These are phyloP conservation scores for Candida insectalens DNA, from an alignment of 805 yeast genomes.

Conservation along the genomic window DNA sequence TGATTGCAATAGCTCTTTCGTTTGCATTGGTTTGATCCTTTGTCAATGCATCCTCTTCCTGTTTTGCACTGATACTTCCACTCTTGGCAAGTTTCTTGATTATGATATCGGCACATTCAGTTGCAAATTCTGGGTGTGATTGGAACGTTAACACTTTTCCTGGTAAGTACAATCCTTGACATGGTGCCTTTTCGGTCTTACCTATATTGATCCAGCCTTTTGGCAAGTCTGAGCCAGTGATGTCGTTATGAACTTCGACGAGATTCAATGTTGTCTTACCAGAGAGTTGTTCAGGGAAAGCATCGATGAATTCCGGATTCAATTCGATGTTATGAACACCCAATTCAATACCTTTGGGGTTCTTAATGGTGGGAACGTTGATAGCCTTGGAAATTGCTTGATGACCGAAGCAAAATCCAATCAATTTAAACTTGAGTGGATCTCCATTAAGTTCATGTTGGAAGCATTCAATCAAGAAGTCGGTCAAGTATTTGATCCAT, in stretches of 20 bases:
- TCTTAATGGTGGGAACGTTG: slow-evolving; percentile 50
- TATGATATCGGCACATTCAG: slow-evolving; percentile 17
- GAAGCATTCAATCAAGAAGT: slow-evolving; percentile 21
- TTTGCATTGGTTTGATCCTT: slow-evolving; percentile 3
- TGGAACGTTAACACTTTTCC: slow-evolving; percentile 58
- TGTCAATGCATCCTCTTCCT: slow-evolving; percentile 2
- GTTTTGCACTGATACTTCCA: slow-evolving; percentile 6
- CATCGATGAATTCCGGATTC: slow-evolving; percentile 19
- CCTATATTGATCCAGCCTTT: slow-evolving; percentile 30
- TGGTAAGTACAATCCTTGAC: slow-evolving; percentile 59
- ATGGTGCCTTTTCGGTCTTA: slow-evolving; percentile 39
- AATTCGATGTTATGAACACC: slow-evolving; percentile 49
- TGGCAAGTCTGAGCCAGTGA: slow-evolving; percentile 22
- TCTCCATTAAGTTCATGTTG: slow-evolving; percentile 5
- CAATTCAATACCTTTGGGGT: slow-evolving; percentile 63
- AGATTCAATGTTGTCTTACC: slow-evolving; percentile 22
- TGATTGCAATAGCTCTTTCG: slow-evolving; percentile 4
- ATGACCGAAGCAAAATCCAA: slow-evolving; percentile 85
- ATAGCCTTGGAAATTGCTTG: slow-evolving; percentile 63
- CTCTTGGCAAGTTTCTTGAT: slow-evolving; percentile 2
- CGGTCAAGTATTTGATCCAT: slow-evolving; percentile 33
- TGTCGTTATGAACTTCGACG: slow-evolving; percentile 52
- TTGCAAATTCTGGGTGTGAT: slow-evolving; percentile 81
- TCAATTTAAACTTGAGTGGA: slow-evolving; percentile 31
- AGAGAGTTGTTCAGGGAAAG: slow-evolving; percentile 7